Base-by-base conservation (phyloP, 176 grass and related monocot genomes). In the Guadua angustifolia region DNA sequence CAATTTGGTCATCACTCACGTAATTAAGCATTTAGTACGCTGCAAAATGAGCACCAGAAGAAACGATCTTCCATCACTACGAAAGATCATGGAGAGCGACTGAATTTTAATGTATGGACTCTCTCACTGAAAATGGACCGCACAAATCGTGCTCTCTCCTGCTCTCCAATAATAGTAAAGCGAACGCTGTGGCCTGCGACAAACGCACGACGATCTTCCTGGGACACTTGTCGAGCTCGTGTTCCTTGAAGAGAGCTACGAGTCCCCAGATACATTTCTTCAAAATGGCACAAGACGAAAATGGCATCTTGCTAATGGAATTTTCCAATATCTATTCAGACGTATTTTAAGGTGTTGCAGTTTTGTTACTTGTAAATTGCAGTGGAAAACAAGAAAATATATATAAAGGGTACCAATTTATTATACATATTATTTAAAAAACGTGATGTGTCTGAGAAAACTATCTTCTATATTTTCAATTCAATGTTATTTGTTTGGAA, bases 61-160 rank as follows among this genome's bases (percentile, higher is more conserved):
- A n/a, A 83, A 84, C 66, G 59, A 67, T 53, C 3, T 66, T 75
- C 25, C 71, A 43, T 67, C 82, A 66, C 61, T 19, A 44, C 47
- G 45, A 84, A 66, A 67, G 61, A 13, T 67, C 16, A 43, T 43
- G 59, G 33, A 17, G 81, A 24, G 71, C 55, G 26, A 42, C 58
- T 15, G 0, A 43, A 55, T 66, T 71, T 4, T 33, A 29, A 75
- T 40, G 19, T 53, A 46, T 29, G 5, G 21, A 16, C 61, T 81
- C 2, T 17, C 15, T 52, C 35, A 12, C 18, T 51, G 43, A 35
- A 63, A 52, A 26, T 74, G 70, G 43, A 42, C 78, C n/a, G 0
- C 44, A 21, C 60, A 46, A 46, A 82, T 57, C 52, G n/a, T n/a
- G 16, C 39, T 71, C 69, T 32, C 14, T 26, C 65, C 18, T 22